These are phyloP conservation scores for Rhododendron ferrugineum DNA, from an alignment of 148 eudicot species.

Conservation along the genomic window DNA sequence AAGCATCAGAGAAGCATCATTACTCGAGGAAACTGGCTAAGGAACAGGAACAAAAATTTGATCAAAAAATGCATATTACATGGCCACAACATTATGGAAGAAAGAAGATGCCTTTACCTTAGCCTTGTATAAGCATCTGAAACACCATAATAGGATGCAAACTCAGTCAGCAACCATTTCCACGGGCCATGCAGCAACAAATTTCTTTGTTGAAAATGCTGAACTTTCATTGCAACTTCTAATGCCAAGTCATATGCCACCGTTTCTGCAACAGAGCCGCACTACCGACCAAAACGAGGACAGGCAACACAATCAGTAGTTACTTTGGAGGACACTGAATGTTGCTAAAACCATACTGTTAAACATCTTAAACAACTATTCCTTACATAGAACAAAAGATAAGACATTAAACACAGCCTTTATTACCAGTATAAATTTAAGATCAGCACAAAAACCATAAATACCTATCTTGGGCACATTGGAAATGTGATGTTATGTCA, in stretches of 20 bases:
- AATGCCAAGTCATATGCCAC: slow-evolving; percentile 85
- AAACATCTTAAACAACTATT: neutral
- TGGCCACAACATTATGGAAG: neutral
- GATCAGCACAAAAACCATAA: slow-evolving; percentile 1
- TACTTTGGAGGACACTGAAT: neutral
- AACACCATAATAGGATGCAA: slow-evolving; percentile 86
- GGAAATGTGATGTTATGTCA: neutral
- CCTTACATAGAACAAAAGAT: neutral
- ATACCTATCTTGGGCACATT: neutral
- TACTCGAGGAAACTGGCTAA: neutral
- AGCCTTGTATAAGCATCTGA: slow-evolving; percentile 89
- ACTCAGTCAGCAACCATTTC: slow-evolving; percentile 90
- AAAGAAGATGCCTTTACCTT: slow-evolving; percentile 38
- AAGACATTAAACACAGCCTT: neutral
- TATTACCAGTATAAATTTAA: neutral
- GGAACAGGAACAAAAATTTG: neutral
- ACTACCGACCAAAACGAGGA: slow-evolving; percentile 30
- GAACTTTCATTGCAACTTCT: slow-evolving; percentile 94
- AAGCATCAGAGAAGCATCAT: slow-evolving; percentile 7
- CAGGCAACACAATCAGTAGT: neutral
- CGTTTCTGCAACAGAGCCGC: slow-evolving; percentile 93
- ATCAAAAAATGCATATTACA: neutral
- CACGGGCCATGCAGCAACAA: slow-evolving; percentile 71
- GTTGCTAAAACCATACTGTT: neutral
- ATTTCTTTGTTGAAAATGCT: slow-evolving; percentile 86